Evolutionary conservation across 768 basidiomycete species (phyloP), one percentile per base, ranked within the genome.

Genomic region (Mycena galericulata): DNA sequence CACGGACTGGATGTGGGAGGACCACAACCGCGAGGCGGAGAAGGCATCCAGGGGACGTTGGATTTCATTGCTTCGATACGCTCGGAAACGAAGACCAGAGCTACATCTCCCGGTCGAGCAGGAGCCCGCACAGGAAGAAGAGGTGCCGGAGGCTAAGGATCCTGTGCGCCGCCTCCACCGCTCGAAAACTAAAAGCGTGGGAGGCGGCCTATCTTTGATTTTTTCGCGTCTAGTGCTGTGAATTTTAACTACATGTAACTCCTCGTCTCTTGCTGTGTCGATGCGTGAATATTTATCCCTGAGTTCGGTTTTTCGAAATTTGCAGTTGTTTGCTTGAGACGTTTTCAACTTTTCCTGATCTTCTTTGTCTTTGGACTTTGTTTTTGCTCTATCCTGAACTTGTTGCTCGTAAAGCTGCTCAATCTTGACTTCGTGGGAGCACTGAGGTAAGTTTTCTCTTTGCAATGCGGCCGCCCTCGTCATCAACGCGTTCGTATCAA

Each of bases 1-100:
- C 26, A 46, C 43, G 12, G 46, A 65, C 20, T 65, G 34, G 63
- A 64, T 64, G 62, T 56, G 62, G 51, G 62, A 64, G 43, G 53
- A 64, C 18, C 45, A 45, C 24, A 11, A 47, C 41, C 62, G 62
- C 20, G 20, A 29, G 1, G 6, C 34, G 2, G 51, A 18, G n/a
- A 9, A 45, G 34, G 5, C 11, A 2, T 12, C 12, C 14, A 46
- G 12, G 32, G 24, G 18, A 36, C 43, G 43, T 7, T 40, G 10
- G 30, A 43, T 10, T 15, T 34, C 38, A 34, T 34, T 7, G 29
- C 29, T 51, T 8, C 29, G 2, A 36, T 18, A 32, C 57, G 9
- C 41, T 6, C 18, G 41, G 20, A 54, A 55, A 24, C 62, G 43
- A 40, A 29, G 43, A 24, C 51, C 40, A 14, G 51, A 45, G 32